Evolutionary conservation across 2,329 filamentous ascomycete genomes (phyloP).

Genomic region (Cyphellophora europaea): DNA sequence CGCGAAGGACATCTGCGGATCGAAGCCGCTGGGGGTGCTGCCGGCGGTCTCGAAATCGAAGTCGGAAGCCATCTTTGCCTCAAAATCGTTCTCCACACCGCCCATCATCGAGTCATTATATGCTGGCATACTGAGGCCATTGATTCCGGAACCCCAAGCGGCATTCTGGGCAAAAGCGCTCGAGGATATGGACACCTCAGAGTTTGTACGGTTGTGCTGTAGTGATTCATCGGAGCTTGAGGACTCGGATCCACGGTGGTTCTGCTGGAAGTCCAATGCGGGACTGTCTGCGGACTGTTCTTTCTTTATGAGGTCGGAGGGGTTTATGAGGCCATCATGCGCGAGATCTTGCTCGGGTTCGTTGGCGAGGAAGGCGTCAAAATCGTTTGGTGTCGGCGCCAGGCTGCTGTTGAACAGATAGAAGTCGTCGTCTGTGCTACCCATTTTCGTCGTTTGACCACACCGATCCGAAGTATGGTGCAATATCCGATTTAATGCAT

Average conservation of each 20-base stretch:
- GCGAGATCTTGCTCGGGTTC: slow-evolving; percentile 12
- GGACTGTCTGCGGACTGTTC: slow-evolving; percentile 16
- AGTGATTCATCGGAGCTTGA: slow-evolving; percentile 35
- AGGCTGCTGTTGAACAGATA: slow-evolving; percentile 31
- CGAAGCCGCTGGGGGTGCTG: slow-evolving; percentile 34
- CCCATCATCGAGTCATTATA: slow-evolving; percentile 28
- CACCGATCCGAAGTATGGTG: not conserved
- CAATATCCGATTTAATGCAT: not conserved
- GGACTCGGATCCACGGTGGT: slow-evolving; percentile 35
- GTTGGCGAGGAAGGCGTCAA: slow-evolving; percentile 31
- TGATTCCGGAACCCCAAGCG: slow-evolving; percentile 18
- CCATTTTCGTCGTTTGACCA: slow-evolving; percentile 8
- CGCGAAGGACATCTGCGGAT: slow-evolving; percentile 22
- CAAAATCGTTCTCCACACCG: slow-evolving; percentile 30
- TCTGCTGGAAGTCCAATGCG: slow-evolving; percentile 23
- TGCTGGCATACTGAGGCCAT: slow-evolving; percentile 26
- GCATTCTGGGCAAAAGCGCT: slow-evolving; percentile 23
- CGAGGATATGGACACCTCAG: slow-evolving; percentile 31
- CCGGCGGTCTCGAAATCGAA: slow-evolving; percentile 40
- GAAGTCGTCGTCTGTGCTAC: slow-evolving; percentile 30
- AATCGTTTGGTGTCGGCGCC: slow-evolving; percentile 29
- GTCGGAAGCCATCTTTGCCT: slow-evolving; percentile 37
- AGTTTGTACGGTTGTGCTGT: slow-evolving; percentile 29
- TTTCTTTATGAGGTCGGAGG: slow-evolving; percentile 15
- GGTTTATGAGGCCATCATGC: slow-evolving; percentile 22